phyloP scores from a whole-genome alignment of 1,284 basidiomycete genomes.

The Melampsora americana region DNA sequence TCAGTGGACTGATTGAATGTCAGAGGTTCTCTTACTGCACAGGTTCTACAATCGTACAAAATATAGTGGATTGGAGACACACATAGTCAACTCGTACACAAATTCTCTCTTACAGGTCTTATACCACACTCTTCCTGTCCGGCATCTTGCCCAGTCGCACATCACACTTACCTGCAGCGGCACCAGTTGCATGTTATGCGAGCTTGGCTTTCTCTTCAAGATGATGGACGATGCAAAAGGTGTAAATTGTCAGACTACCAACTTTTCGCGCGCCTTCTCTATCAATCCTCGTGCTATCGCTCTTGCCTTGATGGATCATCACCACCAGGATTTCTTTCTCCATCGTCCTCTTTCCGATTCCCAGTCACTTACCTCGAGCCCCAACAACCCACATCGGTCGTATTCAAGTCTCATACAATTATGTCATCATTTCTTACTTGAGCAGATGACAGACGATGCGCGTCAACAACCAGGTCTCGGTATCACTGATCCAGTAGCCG shows the following conservation, averaged over 20 bases:
- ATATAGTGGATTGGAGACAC: slow-evolving; percentile 90
- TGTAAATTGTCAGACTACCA: slow-evolving; percentile 91
- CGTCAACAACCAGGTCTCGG: slow-evolving; percentile 47
- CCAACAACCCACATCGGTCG: slow-evolving; percentile 55
- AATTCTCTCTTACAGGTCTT: slow-evolving; percentile 87
- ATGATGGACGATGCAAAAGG: slow-evolving; percentile 95
- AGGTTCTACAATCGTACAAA: slow-evolving; percentile 88
- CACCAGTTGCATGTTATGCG: slow-evolving; percentile 90
- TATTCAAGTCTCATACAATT: slow-evolving; percentile 87
- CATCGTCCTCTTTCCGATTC: slow-evolving; percentile 20
- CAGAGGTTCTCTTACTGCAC: slow-evolving; percentile 7
- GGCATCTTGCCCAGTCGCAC: slow-evolving; percentile 81
- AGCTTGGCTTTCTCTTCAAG: slow-evolving; percentile 87
- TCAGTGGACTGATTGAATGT: slow-evolving; percentile 14
- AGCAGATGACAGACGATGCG: slow-evolving; percentile 67
- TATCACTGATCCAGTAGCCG: neutral
- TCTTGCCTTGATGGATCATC: slow-evolving; percentile 85
- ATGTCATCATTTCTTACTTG: slow-evolving; percentile 89
- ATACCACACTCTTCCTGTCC: slow-evolving; percentile 76
- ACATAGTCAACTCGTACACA: slow-evolving; percentile 95
- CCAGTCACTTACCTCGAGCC: neutral
- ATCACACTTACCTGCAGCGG: slow-evolving; percentile 78
- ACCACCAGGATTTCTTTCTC: slow-evolving; percentile 56
- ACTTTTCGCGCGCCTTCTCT: slow-evolving; percentile 90
- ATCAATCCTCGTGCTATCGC: slow-evolving; percentile 71